Evolutionary conservation across 371 early-diverging fungal genomes (phyloP), one percentile per base, ranked within the genome.

Genomic region (Haplosporangium sp.): DNA sequence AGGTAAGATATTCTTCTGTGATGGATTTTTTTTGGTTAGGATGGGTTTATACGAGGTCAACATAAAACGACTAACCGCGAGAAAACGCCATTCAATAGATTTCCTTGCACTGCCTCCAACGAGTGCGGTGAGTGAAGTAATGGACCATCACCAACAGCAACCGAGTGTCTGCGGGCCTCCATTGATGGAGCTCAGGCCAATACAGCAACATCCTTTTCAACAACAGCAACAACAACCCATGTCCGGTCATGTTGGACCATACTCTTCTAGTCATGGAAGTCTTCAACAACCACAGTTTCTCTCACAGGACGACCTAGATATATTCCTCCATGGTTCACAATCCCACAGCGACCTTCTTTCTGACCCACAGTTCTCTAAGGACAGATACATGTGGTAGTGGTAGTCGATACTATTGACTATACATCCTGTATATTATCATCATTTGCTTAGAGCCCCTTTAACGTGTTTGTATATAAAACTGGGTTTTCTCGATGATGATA

Each of bases 221-320:
- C 47, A 45, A 36, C 46, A 64, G 41, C 59, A 38, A 7, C 55
- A 47, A 29, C 36, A 20, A 40, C 55, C 54, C 46, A 55, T 13
- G 20, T 48, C 41, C 14, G 48, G 55, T 23, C 61, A 64, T 29
- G 4, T 29, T 29, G 29, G 29, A 29, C 29, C 29, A 4, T 29
- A 29, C 29, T 29, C 29, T 29, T 29, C 29, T 29, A 29, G 29
- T 29, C 29, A 29, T 29, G 29, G 29, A 1, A 4, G 29, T 8
- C 61, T 54, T 40, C 61, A 60, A 6, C 64, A 64, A 6, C 74
- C 58, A 0, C 67, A 53, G 37, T 42, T 56, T 4, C 45, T 64
- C 16, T 69, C 69, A 5, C 69, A 74, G 41, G 75, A 69, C 36
- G 75, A 74, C 54, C 36, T 74, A 37, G 75, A 74, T 21, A 64